Conservation (phyloP, 2,329 filamentous ascomycete genomes). For the Ophiostoma sp. region DNA sequence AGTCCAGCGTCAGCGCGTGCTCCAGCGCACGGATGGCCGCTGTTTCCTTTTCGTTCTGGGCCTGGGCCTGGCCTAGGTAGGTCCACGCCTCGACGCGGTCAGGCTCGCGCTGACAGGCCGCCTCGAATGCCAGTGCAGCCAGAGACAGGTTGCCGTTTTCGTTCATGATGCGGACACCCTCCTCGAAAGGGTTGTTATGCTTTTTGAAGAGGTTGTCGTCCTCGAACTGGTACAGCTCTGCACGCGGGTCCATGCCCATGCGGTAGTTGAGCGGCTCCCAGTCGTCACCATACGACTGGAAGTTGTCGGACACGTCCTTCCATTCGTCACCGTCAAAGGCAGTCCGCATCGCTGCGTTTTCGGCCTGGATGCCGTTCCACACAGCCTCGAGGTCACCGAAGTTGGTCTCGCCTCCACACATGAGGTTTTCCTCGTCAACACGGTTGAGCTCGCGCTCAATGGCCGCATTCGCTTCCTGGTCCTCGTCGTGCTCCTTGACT, state of each 20-base stretch:
- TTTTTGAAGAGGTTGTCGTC: slow-evolving; percentile 85
- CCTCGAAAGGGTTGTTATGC: slow-evolving; percentile 78
- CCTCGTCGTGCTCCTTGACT: slow-evolving; percentile 85
- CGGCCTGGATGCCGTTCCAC: slow-evolving; percentile 76
- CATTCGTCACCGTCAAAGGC: slow-evolving; percentile 66
- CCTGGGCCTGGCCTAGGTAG: slow-evolving; percentile 83
- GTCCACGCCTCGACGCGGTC: slow-evolving; percentile 91
- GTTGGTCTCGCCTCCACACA: slow-evolving; percentile 58
- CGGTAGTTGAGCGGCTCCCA: slow-evolving; percentile 60
- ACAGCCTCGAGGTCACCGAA: slow-evolving; percentile 87
- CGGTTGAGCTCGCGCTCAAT: slow-evolving; percentile 84
- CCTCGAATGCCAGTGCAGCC: slow-evolving; percentile 90
- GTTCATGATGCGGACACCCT: slow-evolving; percentile 87
- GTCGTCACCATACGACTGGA: slow-evolving; percentile 46
- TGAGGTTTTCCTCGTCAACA: slow-evolving; percentile 60
- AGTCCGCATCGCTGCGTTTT: slow-evolving; percentile 63
- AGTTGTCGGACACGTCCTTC: slow-evolving; percentile 25
- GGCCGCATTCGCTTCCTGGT: slow-evolving; percentile 53
- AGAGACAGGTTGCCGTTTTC: slow-evolving; percentile 91
- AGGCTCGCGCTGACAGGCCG: slow-evolving; percentile 84
- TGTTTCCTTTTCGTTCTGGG: slow-evolving; percentile 97
- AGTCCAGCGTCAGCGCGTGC: slow-evolving; percentile 81
- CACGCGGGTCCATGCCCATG: slow-evolving; percentile 63
- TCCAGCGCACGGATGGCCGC: slow-evolving; percentile 92
- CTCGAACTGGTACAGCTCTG: slow-evolving; percentile 92